Conservation (phyloP, 1,284 basidiomycete genomes). For the Austropuccinia psidii region DNA sequence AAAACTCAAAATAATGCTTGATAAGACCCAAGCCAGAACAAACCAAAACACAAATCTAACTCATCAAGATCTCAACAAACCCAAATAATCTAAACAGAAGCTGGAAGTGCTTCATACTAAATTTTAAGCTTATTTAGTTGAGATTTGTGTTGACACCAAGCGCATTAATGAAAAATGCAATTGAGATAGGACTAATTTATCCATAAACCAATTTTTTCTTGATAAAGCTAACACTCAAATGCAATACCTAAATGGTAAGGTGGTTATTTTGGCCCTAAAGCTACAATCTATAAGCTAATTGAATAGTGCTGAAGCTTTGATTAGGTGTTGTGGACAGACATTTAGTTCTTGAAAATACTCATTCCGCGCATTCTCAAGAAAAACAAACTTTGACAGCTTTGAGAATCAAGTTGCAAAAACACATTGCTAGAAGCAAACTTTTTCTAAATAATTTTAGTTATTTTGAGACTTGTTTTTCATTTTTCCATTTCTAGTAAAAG, state of each 20-base stretch:
- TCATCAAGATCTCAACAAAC: neutral
- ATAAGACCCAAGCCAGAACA: slow-evolving; percentile 40
- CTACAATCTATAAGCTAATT: slow-evolving; percentile 42
- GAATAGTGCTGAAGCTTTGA: too few species aligned
- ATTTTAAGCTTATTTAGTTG: slow-evolving; percentile 67
- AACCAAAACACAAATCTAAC: neutral
- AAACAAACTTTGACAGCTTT: slow-evolving; percentile 45
- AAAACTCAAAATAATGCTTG: slow-evolving; percentile 66
- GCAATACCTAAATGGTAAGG: slow-evolving; percentile 52
- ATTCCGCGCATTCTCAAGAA: slow-evolving; percentile 59
- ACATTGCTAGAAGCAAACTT: slow-evolving; percentile 47
- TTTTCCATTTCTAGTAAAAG: neutral
- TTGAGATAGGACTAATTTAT: slow-evolving; percentile 60
- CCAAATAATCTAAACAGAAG: slow-evolving; percentile 46
- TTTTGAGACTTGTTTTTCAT: neutral
- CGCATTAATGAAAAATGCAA: slow-evolving; percentile 63
- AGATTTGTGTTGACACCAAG: slow-evolving; percentile 64
- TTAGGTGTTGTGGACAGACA: slow-evolving; percentile 56
- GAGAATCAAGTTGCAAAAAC: slow-evolving; percentile 45
- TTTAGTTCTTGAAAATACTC: slow-evolving; percentile 61
- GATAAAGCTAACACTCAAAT: slow-evolving; percentile 73
- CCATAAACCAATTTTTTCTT: slow-evolving; percentile 59
- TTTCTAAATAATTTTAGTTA: slow-evolving; percentile 47
- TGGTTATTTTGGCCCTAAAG: slow-evolving; percentile 41
- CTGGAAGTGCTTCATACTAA: slow-evolving; percentile 64